phyloP scores from a whole-genome alignment of 371 early-diverging fungal species.

The Nematocida sp. region DNA sequence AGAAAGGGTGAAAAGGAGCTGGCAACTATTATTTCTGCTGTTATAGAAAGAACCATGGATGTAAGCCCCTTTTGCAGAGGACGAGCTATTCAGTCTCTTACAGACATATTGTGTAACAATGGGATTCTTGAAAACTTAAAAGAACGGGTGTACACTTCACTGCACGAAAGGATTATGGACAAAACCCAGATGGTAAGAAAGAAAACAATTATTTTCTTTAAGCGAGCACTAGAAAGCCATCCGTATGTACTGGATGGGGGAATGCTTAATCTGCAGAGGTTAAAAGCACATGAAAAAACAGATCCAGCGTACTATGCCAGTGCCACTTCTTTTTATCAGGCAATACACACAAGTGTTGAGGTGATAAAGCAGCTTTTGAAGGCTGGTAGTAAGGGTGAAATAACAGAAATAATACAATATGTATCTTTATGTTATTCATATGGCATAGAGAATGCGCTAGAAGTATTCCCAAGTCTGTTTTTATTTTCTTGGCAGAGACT shows the following conservation, averaged over 20 bases:
- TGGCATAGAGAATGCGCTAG: conserved; percentile 61
- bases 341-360: conserved; percentile 25
- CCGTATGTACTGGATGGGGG: conserved; percentile 63
- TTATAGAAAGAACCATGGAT: conserved; percentile 62
- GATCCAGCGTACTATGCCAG: conserved; percentile 20
- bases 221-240: conserved; percentile 63
- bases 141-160: conserved; percentile 51
- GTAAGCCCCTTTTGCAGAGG: conserved; percentile 62
- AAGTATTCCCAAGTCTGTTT: conserved; percentile 49
- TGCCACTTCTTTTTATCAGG: conserved; percentile 18
- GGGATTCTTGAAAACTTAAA: conserved; percentile 51
- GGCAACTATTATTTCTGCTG: conserved; percentile 18
- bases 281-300: conserved; percentile 18
- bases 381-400: conserved; percentile 43
- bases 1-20: conserved; percentile 60
- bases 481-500: conserved; percentile 44
- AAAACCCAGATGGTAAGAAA: conserved; percentile 69
- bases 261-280: background rate
- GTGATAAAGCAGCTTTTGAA: conserved; percentile 23
- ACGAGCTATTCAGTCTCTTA: conserved; percentile 58
- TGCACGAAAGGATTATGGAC: conserved; percentile 65
- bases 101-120: conserved; percentile 54
- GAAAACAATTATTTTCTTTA: conserved; percentile 62
- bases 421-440: conserved; percentile 57
- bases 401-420: conserved; percentile 55